Evolutionary conservation across 305 asterid genomes (phyloP).

Genomic region (Nicotiana rustica): DNA sequence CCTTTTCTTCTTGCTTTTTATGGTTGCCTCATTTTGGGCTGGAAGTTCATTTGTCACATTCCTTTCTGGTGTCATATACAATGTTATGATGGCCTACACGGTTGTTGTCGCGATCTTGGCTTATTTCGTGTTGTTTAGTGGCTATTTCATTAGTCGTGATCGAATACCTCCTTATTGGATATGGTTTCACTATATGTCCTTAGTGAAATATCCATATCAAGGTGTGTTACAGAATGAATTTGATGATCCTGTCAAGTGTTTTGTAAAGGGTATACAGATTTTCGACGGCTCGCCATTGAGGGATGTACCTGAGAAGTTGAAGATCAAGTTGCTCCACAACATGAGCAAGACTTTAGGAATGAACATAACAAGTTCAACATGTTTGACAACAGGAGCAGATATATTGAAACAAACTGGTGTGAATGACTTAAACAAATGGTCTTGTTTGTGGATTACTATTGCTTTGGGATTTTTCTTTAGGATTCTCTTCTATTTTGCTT

Average conservation of each 20-base stretch:
- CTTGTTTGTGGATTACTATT: constrained; percentile 60
- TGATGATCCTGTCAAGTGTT: constrained; percentile 59
- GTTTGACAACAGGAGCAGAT: constrained; percentile 46
- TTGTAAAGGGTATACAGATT: constrained; percentile 50
- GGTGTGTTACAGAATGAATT: constrained; percentile 74
- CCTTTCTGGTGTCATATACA: constrained; percentile 58
- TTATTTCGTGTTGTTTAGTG: constrained; percentile 62
- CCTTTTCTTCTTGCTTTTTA: constrained; percentile 50
- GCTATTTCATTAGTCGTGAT: constrained; percentile 56
- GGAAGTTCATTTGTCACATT: constrained; percentile 66
- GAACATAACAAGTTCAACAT: constrained; percentile 27
- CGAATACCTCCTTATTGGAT: constrained; percentile 61
- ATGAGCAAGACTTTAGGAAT: constrained; percentile 35
- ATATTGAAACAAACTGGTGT: constrained; percentile 66
- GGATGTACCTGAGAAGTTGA: constrained; percentile 8
- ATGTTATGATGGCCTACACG: constrained; percentile 59
- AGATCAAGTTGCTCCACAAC: constrained; percentile 26
- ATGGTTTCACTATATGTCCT: constrained; percentile 61
- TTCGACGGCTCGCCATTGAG: constrained; percentile 32
- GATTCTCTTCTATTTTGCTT: constrained; percentile 35
- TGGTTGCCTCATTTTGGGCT: constrained; percentile 60
- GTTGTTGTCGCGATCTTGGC: constrained; percentile 59
- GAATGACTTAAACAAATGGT: constrained; percentile 60
- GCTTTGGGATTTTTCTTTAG: constrained; percentile 48
- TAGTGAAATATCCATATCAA: constrained; percentile 65